phyloP scores from a whole-genome alignment of 495 filamentous ascomycete species.

The Chaetomium fimeti region DNA sequence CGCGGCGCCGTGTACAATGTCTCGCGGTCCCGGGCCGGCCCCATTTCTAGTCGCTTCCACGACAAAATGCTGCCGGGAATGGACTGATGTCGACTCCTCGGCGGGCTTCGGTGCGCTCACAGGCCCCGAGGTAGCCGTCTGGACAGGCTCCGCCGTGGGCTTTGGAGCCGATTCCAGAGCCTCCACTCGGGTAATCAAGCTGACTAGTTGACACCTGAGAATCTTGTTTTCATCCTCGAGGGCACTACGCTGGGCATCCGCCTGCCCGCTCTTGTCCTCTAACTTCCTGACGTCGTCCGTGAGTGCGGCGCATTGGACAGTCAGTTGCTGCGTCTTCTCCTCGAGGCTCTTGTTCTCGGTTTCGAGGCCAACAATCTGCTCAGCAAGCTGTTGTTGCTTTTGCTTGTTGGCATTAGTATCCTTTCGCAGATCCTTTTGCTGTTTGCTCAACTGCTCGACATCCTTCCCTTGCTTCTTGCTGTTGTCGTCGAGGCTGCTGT shows the following conservation, averaged over 20 bases:
- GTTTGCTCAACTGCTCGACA: slow-evolving; percentile 1
- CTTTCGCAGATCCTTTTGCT: background rate
- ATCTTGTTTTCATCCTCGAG: slow-evolving; percentile 15
- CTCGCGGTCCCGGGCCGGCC: background rate
- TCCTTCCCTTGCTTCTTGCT: background rate
- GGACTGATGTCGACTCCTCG: background rate
- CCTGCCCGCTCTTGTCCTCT: background rate
- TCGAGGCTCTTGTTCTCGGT: background rate
- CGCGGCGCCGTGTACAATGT: background rate
- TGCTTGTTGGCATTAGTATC: background rate
- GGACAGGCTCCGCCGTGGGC: background rate
- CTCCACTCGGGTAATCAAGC: slow-evolving; percentile 5
- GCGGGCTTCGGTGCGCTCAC: background rate
- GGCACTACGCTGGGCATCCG: background rate
- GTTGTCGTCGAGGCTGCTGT: slow-evolving; percentile 3
- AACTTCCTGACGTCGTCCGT: background rate
- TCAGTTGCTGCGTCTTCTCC: background rate
- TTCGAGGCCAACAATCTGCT: background rate
- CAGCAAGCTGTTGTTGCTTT: background rate
- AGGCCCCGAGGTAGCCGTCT: background rate
- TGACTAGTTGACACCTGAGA: background rate
- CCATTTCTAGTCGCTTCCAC: background rate
- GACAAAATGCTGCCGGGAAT: background rate
- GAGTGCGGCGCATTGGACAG: background rate
- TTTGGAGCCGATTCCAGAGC: background rate